Evolutionary conservation across 306 rosid species (phyloP).

Genomic region (Potentilla sterilis): DNA sequence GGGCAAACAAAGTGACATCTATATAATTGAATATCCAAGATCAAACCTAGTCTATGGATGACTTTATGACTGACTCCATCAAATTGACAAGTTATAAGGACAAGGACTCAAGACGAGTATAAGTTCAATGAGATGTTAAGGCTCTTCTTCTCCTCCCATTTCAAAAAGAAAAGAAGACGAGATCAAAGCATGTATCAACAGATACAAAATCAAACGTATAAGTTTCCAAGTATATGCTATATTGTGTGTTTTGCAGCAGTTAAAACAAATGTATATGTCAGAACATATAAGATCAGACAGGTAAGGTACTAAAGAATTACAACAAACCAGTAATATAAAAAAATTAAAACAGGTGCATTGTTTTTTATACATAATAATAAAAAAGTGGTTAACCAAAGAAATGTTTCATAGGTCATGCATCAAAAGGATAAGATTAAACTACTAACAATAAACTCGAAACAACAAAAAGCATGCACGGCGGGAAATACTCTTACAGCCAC

Average conservation of each 20-base stretch:
- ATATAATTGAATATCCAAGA: background rate
- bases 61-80: background rate
- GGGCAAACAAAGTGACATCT: background rate
- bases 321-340: background rate
- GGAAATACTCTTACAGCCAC: constrained; percentile 66
- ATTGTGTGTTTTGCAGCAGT: background rate
- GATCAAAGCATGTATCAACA: background rate
- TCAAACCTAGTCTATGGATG: constrained; percentile 5
- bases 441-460: constrained; percentile 6
- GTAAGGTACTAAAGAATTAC: background rate
- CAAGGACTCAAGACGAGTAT: background rate
- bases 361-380: background rate
- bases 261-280: background rate
- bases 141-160: background rate
- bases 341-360: background rate
- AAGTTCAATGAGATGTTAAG: background rate
- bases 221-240: background rate
- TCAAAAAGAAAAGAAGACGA: background rate
- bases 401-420: constrained; percentile 2
- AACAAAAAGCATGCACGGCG: constrained; percentile 1
- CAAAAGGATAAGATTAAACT: constrained; percentile 10
- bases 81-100: background rate
- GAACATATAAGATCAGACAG: background rate
- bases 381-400: constrained; percentile 6
- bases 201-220: background rate